These are phyloP conservation scores for Backusella liffmaniae DNA, from an alignment of 192 early-diverging fungal species.

Conservation along the genomic window DNA sequence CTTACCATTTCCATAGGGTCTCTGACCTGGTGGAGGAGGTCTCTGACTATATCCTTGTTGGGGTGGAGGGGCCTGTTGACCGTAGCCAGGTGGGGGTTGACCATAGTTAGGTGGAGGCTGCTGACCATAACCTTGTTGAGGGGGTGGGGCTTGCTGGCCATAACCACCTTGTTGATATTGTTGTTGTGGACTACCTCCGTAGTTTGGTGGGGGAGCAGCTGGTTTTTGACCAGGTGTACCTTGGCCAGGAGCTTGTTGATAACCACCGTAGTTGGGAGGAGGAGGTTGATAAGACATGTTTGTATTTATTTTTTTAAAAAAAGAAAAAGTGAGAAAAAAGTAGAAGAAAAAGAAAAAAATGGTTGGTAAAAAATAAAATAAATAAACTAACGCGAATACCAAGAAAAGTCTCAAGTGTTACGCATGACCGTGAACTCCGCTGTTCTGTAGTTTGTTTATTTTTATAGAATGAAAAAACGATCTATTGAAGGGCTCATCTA, in stretches of 20 bases:
- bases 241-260: not conserved
- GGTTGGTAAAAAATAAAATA: not conserved
- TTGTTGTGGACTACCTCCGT: not conserved
- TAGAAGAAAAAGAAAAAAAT: not conserved
- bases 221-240: not conserved
- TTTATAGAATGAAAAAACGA: not conserved
- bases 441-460: not conserved
- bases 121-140: not conserved
- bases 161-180: constrained; percentile 13
- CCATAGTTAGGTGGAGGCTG: not conserved
- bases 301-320: not conserved
- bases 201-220: not conserved
- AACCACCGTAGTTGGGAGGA: not conserved
- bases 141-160: not conserved
- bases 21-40: constrained; percentile 9
- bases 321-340: not conserved
- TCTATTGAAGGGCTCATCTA: not conserved
- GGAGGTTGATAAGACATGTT: not conserved
- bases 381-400: not conserved
- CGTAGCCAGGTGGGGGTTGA: not conserved
- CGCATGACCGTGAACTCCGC: not conserved
- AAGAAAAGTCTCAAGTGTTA: not conserved
- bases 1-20: constrained; percentile 4
- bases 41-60: not conserved
- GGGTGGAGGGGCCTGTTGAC: not conserved